These are phyloP conservation scores for Syzygium malaccense DNA, from an alignment of 441 rosid species.

Conservation along the genomic window DNA sequence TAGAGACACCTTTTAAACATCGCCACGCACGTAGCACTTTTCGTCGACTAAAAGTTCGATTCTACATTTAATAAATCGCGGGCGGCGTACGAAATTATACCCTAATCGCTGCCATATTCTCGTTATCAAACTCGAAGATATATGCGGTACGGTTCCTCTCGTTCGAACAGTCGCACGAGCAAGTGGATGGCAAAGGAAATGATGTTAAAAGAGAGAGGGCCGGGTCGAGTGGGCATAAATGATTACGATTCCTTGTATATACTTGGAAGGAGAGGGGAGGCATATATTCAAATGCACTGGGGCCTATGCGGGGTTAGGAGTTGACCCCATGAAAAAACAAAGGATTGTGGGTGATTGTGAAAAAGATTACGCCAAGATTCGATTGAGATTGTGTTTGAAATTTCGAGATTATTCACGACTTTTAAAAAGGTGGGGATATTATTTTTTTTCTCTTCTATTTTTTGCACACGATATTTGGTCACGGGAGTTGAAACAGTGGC, in stretches of 20 bases:
- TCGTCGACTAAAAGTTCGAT: not conserved
- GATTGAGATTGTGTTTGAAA: not conserved
- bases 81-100: not conserved
- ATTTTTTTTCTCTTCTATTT: not conserved
- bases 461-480: not conserved
- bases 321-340: not conserved
- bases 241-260: not conserved
- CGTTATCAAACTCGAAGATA: not conserved
- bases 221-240: not conserved
- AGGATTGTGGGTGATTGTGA: not conserved
- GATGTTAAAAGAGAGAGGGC: not conserved
- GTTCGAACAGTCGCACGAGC: not conserved
- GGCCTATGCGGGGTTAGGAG: not conserved
- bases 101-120: not conserved
- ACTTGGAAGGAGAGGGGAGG: not conserved
- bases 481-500: not conserved
- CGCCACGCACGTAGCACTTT: not conserved
- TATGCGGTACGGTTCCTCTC: not conserved
- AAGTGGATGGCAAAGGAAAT: not conserved
- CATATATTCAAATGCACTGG: not conserved
- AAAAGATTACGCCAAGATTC: not conserved
- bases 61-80: not conserved
- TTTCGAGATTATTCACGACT: not conserved
- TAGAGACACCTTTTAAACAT: not conserved
- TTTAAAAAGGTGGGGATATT: not conserved